Percentiles rank a stretch among this genome's conserved stretches.
Evolutionary conservation across 371 early-diverging fungal genomes (phyloP).

Genomic region (Mortierella sp.): DNA sequence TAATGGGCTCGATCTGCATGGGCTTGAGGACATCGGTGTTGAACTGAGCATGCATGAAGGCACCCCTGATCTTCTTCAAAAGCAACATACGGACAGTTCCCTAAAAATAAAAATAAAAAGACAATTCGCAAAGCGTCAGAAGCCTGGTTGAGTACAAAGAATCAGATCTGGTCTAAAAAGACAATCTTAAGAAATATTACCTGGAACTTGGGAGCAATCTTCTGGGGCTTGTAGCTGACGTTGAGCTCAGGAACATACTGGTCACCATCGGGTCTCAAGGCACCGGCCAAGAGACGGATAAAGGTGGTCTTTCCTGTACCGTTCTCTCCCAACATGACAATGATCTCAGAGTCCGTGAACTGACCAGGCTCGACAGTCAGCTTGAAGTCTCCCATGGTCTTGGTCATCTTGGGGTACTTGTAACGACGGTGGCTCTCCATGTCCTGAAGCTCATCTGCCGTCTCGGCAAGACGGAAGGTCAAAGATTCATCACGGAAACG

Average conservation of each 20-base stretch:
- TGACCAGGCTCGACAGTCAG: conserved; percentile 87
- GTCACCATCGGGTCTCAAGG: conserved; percentile 86
- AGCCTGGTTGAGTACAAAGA: too few relatives aligned
- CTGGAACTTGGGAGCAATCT: conserved; percentile 97
- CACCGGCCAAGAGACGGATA: conserved; percentile 96
- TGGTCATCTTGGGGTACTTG: conserved; percentile 91
- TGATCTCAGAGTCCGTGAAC: conserved; percentile 98
- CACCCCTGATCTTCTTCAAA: conserved; percentile 91
- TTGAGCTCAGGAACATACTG: conserved; percentile 85
- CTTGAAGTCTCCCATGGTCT: conserved; percentile 87
- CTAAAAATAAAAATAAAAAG: conserved; percentile 6
- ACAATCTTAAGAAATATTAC: conserved; percentile 6
- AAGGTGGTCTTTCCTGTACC: conserved; percentile 99
- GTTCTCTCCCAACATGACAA: conserved; percentile 99
- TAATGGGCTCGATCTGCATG: conserved; percentile 91
- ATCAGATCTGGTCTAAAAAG: too few relatives aligned
- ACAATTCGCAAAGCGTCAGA: neutral
- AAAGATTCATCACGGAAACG: conserved; percentile 99
- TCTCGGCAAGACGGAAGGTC: conserved; percentile 95
- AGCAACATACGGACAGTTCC: conserved; percentile 98
- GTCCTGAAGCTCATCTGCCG: conserved; percentile 77
- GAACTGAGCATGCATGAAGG: conserved; percentile 97
- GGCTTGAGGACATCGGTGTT: conserved; percentile 99
- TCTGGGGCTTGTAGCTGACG: conserved; percentile 99
- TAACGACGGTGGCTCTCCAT: conserved; percentile 72